A percentile compares a stretch with the other conserved stretches of the same genome.
Evolutionary conservation across 352 stramenopile genomes (phyloP).

Genomic region (Phytophthora pluvialis): DNA sequence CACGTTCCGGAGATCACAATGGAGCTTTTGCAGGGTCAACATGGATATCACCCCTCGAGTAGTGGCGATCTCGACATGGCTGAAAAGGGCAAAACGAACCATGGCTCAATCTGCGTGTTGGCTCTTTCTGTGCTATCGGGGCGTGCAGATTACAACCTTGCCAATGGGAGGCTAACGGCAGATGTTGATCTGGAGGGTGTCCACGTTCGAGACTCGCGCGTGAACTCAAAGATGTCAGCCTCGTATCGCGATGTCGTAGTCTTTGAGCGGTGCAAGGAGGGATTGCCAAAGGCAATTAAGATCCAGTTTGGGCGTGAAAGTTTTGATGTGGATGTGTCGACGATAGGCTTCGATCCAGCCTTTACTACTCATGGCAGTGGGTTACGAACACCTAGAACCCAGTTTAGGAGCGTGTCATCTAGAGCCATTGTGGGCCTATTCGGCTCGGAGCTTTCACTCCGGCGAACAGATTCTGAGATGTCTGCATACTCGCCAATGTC

Average conservation of each 20-base stretch:
- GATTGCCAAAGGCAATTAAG: constrained; percentile 61
- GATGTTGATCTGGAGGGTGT: constrained; percentile 64
- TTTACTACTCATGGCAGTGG: constrained; percentile 40
- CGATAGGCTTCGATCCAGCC: constrained; percentile 48
- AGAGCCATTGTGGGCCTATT: constrained; percentile 46
- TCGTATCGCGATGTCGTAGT: constrained; percentile 80
- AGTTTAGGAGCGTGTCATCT: constrained; percentile 53
- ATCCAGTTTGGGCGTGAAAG: constrained; percentile 64
- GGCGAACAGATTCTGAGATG: constrained; percentile 43
- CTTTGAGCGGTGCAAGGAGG: constrained; percentile 58
- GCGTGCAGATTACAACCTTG: constrained; percentile 61
- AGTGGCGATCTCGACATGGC: constrained; percentile 82
- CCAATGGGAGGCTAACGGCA: constrained; percentile 49
- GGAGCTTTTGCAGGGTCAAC: constrained; percentile 76
- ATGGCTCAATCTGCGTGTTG: constrained; percentile 77
- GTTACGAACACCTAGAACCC: constrained; percentile 29
- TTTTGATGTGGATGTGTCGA: constrained; percentile 45
- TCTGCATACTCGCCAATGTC: constrained; percentile 38
- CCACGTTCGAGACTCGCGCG: constrained; percentile 72
- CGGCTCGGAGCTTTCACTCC: constrained; percentile 39
- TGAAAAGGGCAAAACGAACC: constrained; percentile 62
- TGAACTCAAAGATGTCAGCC: constrained; percentile 56
- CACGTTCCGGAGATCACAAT: constrained; percentile 79
- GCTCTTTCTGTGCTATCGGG: constrained; percentile 55
- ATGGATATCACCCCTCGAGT: constrained; percentile 80